Conservation (phyloP, 2,329 filamentous ascomycete genomes). For the Neoscytalidium dimidiatum region DNA sequence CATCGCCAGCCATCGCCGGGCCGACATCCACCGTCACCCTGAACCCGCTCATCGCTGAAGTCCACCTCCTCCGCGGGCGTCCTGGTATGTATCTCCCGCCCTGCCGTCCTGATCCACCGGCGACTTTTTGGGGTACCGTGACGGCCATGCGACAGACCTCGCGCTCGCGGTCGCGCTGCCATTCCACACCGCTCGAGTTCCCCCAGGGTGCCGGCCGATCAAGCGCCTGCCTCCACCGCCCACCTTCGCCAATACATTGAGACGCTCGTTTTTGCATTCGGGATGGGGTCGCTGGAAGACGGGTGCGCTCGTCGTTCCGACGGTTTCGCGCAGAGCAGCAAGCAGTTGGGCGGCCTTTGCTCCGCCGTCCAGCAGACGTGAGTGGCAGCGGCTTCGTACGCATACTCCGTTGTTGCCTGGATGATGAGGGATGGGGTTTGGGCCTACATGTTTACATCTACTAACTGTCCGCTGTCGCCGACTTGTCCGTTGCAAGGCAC, state of each 20-base stretch:
- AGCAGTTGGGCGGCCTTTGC: neutral
- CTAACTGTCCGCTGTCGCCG: constrained; percentile 1
- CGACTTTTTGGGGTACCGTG: neutral
- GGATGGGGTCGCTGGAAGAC: constrained; percentile 4
- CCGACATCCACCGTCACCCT: constrained; percentile 14
- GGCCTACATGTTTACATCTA: constrained; percentile 4
- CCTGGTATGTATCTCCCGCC: constrained; percentile 13
- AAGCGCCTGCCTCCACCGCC: neutral
- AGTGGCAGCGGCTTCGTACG: neutral
- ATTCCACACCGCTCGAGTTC: constrained; percentile 8
- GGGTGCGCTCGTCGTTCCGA: neutral
- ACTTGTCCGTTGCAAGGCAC: constrained; percentile 2
- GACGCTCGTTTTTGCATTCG: constrained; percentile 7
- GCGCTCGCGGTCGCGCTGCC: constrained; percentile 9
- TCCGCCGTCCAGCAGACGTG: neutral
- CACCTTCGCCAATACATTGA: constrained; percentile 3
- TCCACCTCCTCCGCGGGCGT: neutral
- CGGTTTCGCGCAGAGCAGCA: neutral
- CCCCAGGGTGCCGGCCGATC: neutral
- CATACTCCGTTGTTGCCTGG: neutral
- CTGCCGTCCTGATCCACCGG: neutral
- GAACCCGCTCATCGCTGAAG: constrained; percentile 5
- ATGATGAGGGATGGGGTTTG: neutral
- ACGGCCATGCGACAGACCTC: constrained; percentile 4
- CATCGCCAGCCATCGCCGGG: constrained; percentile 15